Base-by-base conservation (phyloP, 176 grass and related monocot species). In the Metroxylon sagu region DNA sequence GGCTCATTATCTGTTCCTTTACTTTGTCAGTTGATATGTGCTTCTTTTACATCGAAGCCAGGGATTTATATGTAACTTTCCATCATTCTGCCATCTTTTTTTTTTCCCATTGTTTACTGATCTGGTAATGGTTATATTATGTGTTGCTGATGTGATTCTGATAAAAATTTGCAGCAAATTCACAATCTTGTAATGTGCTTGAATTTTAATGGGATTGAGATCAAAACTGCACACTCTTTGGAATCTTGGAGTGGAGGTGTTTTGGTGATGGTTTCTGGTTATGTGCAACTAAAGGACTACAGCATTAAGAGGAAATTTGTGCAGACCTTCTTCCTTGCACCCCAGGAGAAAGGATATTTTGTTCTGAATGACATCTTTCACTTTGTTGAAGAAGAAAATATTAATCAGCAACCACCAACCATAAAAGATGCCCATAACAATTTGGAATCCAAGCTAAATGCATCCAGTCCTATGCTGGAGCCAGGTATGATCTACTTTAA, bases 241-340 rank as follows among this genome's bases (percentile, higher is more conserved):
- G 74, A 85, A 31, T 90, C 91, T 51, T 89, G 73, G 65, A 62
- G 31, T 56, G 77, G 61, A 0, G 68, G 86, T 0, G 67, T 96
- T 50, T 61, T 71, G 54, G 68, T 85, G 61, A 43, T 90, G 83
- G 91, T 90, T 72, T 87, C 86, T 64, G 91, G 91, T 56, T 73
- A 87, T 60, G 83, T 96, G 35, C 83, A 90, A 53, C 58, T 74
- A 31, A 83, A 86, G 54, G 75, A 63, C 39, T 80, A 80, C 48
- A 79, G 71, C 67, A 65, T 30, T 16, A 76, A 80, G 53, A 90
- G 89, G 72, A 87, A 85, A 86, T 96, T 90, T 67, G 65, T 61
- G 39, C 86, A 96, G 60, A 85, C 75, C 57, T 85, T 96, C 43
- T 59, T 96, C 65, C 91, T 96, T 77, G 91, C 91, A 67, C 86